Evolutionary conservation across 2,329 filamentous ascomycete genomes (phyloP).

Genomic region (Camptophora hylomeconis): DNA sequence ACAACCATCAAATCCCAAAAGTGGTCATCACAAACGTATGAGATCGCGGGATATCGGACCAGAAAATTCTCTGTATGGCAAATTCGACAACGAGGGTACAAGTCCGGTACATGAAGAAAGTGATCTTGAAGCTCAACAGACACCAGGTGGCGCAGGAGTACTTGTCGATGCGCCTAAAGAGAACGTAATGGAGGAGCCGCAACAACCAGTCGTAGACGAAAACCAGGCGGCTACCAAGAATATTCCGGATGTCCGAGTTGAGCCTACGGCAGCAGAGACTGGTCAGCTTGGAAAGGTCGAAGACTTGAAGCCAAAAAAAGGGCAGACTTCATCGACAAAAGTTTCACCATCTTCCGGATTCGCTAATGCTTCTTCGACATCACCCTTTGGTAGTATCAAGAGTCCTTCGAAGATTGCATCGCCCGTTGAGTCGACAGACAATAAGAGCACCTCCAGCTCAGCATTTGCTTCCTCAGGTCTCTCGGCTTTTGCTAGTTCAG

Average conservation of each 20-base stretch:
- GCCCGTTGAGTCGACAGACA: slow-evolving; percentile 17
- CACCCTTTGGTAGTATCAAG: slow-evolving; percentile 28
- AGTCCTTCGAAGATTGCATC: slow-evolving; percentile 16
- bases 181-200: slow-evolving; percentile 8
- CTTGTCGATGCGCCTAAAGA: slow-evolving; percentile 9
- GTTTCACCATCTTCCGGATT: slow-evolving; percentile 22
- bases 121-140: slow-evolving; percentile 13
- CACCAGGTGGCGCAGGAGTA: slow-evolving; percentile 16
- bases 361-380: slow-evolving; percentile 29
- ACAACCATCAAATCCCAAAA: slow-evolving; percentile 11
- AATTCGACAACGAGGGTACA: slow-evolving; percentile 11
- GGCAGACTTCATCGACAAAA: slow-evolving; percentile 2
- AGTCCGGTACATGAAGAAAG: slow-evolving; percentile 15
- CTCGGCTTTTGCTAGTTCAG: slow-evolving; percentile 49
- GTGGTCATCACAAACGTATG: slow-evolving; percentile 21
- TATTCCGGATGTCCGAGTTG: background rate
- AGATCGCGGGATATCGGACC: slow-evolving; percentile 20
- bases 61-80: slow-evolving; percentile 7
- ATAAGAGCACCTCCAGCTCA: slow-evolving; percentile 38
- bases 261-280: background rate
- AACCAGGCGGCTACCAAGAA: background rate
- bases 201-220: background rate
- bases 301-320: background rate
- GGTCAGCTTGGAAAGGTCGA: too few relatives aligned
- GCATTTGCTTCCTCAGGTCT: slow-evolving; percentile 59